Evolutionary conservation across 805 yeast species (phyloP), one percentile per base, ranked within the genome.

Genomic region (Lipomyces sp.): DNA sequence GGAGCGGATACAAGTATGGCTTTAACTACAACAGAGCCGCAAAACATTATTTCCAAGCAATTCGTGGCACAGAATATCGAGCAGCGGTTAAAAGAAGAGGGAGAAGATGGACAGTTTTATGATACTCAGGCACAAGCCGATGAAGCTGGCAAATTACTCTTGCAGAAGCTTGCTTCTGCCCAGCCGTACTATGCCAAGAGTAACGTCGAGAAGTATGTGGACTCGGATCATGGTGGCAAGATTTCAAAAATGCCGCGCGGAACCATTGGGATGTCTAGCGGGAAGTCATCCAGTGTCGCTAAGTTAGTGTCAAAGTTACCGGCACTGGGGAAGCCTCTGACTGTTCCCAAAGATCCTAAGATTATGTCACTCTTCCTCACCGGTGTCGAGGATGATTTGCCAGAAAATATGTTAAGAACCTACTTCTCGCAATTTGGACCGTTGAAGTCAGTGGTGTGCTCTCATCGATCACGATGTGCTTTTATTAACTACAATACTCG

Each of bases 341-440:
- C 67, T 18, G 42, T 80, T 1, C 85, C 88, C 0, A 77, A 77
- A 42, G 82, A 83, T 61, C 66, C 73, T 3, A 72, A 76, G 0
- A 73, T 85, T n/a, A 82, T 81, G 61, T 83, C 92, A 0, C 83
- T 92, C 62, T 92, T 92, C 74, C 74, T 92, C 24, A 90, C 87
- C 77, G 97, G 97, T 1, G 80, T 91, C 24, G 87, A 84, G 66
- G 84, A 85, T 3, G 86, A 86, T 15, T 74, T 88, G 5, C 88
- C 96, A 0, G 91, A 88, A 71, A 87, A 86, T 76, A 78, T 79
- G 61, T 79, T 92, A 15, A 74, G 84, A 18, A 85, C 85, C 6
- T 80, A 76, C 67, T 86, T 88, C 63, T 79, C 79, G 48, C 74
- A 78, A 33, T 75, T 75, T 64, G 89, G 89, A 1, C 74, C 78